Conservation (phyloP, 768 basidiomycete genomes). For the Suillus subluteus region DNA sequence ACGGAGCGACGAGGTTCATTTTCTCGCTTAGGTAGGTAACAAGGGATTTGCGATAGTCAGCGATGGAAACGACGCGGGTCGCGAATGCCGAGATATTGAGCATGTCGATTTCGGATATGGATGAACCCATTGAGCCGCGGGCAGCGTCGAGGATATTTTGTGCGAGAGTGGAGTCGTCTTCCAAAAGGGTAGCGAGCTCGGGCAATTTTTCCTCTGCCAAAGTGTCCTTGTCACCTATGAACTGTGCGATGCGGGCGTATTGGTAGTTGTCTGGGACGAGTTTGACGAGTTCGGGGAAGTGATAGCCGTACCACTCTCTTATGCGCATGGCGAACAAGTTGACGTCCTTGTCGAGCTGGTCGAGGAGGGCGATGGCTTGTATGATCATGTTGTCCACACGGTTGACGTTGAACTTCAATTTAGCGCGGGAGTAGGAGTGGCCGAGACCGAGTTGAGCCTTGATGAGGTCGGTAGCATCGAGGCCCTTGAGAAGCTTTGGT, state of each 20-base stretch:
- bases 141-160: slow-evolving; percentile 96
- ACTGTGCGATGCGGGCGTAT: slow-evolving; percentile 83
- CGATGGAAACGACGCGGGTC: slow-evolving; percentile 84
- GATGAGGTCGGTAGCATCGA: slow-evolving; percentile 84
- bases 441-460: slow-evolving; percentile 97
- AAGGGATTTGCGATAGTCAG: slow-evolving; percentile 92
- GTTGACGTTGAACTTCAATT: slow-evolving; percentile 98
- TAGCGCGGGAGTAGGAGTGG: slow-evolving; percentile 96
- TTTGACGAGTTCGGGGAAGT: slow-evolving; percentile 95
- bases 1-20: slow-evolving; percentile 97
- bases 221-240: slow-evolving; percentile 88
- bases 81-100: slow-evolving; percentile 95
- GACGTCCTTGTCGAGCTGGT: slow-evolving; percentile 99
- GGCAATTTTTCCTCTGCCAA: slow-evolving; percentile 79
- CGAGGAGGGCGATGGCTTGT: slow-evolving; percentile 96
- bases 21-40: slow-evolving; percentile 90
- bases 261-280: slow-evolving; percentile 94
- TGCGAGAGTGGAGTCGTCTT: slow-evolving; percentile 82
- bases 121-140: slow-evolving; percentile 91
- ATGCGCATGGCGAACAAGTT: slow-evolving; percentile 99
- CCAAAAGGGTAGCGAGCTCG: slow-evolving; percentile 78
- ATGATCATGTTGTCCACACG: slow-evolving; percentile 99
- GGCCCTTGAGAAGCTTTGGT: slow-evolving; percentile 84
- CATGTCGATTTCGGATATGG: slow-evolving; percentile 90
- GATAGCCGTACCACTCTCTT: slow-evolving; percentile 99